Conservation (phyloP, 805 yeast species). For the Candida quercuum region DNA sequence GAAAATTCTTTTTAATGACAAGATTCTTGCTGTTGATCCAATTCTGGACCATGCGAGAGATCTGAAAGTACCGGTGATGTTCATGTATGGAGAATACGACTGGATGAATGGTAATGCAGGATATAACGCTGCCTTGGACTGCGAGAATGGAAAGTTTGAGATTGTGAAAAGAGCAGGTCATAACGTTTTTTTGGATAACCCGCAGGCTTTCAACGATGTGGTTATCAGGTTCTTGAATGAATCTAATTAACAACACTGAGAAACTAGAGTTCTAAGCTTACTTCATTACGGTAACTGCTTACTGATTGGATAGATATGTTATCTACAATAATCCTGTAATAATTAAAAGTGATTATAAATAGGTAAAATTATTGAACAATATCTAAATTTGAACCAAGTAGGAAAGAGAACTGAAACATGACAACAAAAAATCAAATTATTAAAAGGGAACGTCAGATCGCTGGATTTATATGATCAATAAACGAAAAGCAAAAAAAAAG, state of each 20-base stretch:
- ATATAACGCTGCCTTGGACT: conserved; percentile 16
- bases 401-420: neutral
- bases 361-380: too few relatives aligned
- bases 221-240: conserved; percentile 29
- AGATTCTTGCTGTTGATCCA: conserved; percentile 57
- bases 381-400: too few relatives aligned
- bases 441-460: too few relatives aligned
- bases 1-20: conserved; percentile 15
- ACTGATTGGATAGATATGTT: neutral
- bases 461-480: neutral
- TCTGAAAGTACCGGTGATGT: conserved; percentile 26
- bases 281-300: too few relatives aligned
- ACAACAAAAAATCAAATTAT: too few relatives aligned
- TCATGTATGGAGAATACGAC: conserved; percentile 62
- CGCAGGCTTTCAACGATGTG: conserved; percentile 42
- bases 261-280: neutral
- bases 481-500: too few relatives aligned
- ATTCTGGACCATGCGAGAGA: conserved; percentile 48
- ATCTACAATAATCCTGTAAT: too few relatives aligned
- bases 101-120: conserved; percentile 68
- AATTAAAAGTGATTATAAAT: too few relatives aligned
- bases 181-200: conserved; percentile 69
- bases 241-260: neutral
- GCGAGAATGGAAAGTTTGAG: conserved; percentile 12
- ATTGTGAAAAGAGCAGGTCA: conserved; percentile 60